Conservation (phyloP, 192 early-diverging fungal species). For the Allomyces macrogynus region DNA sequence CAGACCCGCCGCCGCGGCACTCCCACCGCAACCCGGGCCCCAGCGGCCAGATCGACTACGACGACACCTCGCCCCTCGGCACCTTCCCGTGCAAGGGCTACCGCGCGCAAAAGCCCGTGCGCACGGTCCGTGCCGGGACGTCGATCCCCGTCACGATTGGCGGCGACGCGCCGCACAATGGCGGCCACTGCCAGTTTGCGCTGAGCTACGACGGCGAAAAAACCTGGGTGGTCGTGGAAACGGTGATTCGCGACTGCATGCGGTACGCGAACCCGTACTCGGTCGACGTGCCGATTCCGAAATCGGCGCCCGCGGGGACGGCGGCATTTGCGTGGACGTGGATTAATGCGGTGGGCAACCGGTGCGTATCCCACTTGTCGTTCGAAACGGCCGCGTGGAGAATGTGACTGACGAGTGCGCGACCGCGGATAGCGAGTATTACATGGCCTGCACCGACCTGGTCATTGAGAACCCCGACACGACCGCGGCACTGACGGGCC, state of each 20-base stretch:
- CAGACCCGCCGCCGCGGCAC: neutral
- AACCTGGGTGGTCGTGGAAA: constrained; percentile 37
- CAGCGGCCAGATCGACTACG: neutral
- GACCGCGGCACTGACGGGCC: constrained; percentile 5
- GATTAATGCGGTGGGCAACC: constrained; percentile 45
- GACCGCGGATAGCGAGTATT: constrained; percentile 22
- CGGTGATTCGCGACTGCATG: constrained; percentile 32
- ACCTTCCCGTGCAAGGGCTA: neutral
- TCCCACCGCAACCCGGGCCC: constrained; percentile 5
- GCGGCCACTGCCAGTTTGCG: constrained; percentile 50
- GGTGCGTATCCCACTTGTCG: constrained; percentile 4
- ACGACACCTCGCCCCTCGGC: neutral
- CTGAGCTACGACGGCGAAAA: constrained; percentile 40
- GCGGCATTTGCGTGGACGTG: constrained; percentile 43
- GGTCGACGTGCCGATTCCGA: constrained; percentile 33
- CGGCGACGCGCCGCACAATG: constrained; percentile 21
- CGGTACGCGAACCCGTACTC: constrained; percentile 11
- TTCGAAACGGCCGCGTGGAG: too few relatives aligned
- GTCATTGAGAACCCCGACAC: constrained; percentile 17
- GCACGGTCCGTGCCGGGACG: neutral
- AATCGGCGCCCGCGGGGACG: constrained; percentile 23
- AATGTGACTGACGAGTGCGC: too few relatives aligned
- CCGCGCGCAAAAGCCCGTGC: neutral
- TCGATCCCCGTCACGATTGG: neutral
- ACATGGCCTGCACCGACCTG: constrained; percentile 43